Conservation (phyloP, 225 moss, liverwort and hornwort species). For the Pseudisothecium myosuroides region DNA sequence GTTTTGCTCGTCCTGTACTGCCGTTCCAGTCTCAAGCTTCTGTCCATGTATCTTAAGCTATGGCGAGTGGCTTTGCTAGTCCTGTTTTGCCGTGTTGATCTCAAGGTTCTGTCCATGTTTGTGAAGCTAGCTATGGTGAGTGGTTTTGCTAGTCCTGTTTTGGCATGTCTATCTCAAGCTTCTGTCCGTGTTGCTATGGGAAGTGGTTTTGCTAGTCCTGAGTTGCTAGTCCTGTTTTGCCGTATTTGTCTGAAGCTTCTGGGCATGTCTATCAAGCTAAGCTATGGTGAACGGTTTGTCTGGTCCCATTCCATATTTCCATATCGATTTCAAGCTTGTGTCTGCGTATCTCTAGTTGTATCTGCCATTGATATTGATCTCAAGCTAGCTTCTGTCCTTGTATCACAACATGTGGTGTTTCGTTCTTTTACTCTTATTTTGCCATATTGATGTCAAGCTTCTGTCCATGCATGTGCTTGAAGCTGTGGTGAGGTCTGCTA, state of each 20-base stretch:
- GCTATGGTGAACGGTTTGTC: neutral
- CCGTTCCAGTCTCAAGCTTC: too few species aligned
- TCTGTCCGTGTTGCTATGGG: neutral
- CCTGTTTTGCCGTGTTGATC: neutral
- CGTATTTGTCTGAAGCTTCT: neutral
- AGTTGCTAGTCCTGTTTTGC: neutral
- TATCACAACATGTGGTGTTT: too few species aligned
- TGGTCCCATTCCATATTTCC: neutral
- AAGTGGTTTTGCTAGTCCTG: neutral
- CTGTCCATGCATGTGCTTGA: neutral
- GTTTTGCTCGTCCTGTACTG: neutral
- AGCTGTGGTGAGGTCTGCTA: neutral
- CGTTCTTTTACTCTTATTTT: too few species aligned
- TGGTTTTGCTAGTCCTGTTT: neutral
- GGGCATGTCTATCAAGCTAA: too few species aligned
- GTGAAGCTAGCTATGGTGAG: too few species aligned
- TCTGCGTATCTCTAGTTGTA: neutral
- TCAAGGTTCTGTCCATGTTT: neutral
- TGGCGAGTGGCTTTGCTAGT: neutral
- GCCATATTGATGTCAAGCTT: too few species aligned
- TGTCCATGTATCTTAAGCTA: too few species aligned
- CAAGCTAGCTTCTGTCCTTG: neutral
- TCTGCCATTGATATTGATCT: neutral
- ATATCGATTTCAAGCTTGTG: neutral
- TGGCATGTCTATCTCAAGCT: neutral